Base-by-base conservation (phyloP, 495 filamentous ascomycete species). In the Immersiella caudata region DNA sequence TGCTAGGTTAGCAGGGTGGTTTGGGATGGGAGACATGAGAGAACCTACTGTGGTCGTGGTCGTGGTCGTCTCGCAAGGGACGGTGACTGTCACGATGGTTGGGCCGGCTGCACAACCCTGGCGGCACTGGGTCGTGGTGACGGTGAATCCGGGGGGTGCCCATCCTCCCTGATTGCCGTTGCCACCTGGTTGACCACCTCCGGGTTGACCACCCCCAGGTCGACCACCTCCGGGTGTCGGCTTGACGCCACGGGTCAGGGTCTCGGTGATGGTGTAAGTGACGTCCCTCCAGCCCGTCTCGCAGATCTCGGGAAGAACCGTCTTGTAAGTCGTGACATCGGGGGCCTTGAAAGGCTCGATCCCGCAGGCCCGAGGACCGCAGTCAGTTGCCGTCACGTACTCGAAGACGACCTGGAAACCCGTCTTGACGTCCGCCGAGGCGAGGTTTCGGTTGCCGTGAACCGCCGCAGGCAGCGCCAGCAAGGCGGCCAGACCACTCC, bases 301-400 rank as follows among this genome's bases (percentile, higher is more conserved):
- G 56, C 56, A 60, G 56, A 60, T 60, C 27, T 60, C 56, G 56
- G 56, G 56, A 27, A 60, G 56, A 5, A 60, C 27, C 27, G 56
- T 60, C 14, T n/a, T 60, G 25, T 60, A 60, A 11, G 26, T 14
- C 9, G 56, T 60, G 24, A 60, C 56, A 16, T 27, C 56, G 24
- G 56, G 24, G 2, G 56, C 14, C 55, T 58, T 58, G 55, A 58
- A 58, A 16, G 24, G n/a, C 20, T 24, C 14, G 55, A 22, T 16
- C 8, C 24, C 56, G n/a, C 56, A 60, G 27, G 24, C 56, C 7
- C 27, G 56, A 1, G 27, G 56, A 2, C 8, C 25, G 27, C 56
- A 60, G 24, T 60, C 56, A 1, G 24, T 60, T 14, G 56, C 56
- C 56, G 56, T 60, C 9, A 60, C 56, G 25, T 60, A 60, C 56